Percentiles rank a stretch among this genome's conserved stretches.
These are phyloP conservation scores for Panicum virgatum DNA, from an alignment of 202 grass and related monocot genomes.

Conservation along the genomic window DNA sequence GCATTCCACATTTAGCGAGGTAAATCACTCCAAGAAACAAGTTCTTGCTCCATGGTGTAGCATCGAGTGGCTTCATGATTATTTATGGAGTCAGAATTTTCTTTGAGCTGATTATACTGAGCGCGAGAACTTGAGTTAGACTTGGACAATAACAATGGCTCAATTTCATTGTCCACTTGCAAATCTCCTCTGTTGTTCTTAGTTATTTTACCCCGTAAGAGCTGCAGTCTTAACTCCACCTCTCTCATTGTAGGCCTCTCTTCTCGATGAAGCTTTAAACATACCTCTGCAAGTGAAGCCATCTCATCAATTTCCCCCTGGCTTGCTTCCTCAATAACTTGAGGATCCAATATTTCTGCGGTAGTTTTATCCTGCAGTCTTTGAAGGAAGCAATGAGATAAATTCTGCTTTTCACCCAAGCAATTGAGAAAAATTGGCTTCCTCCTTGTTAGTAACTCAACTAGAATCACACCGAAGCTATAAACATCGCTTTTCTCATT, in stretches of 20 bases:
- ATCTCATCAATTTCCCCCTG: not conserved
- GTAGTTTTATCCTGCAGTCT: not conserved
- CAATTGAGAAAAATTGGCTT: conserved; percentile 30
- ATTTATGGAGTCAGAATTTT: not conserved
- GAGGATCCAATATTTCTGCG: not conserved
- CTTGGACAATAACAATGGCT: not conserved
- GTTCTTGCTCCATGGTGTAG: not conserved
- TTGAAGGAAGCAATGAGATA: not conserved
- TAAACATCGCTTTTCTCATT: conserved; percentile 34
- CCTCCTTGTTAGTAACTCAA: conserved; percentile 30
- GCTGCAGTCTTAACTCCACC: not conserved
- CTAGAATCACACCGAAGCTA: conserved; percentile 23
- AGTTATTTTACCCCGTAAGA: not conserved
- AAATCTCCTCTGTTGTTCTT: not conserved
- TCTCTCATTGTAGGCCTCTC: too few relatives aligned
- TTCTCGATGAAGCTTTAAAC: conserved; percentile 31
- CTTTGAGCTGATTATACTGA: not conserved
- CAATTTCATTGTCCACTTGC: not conserved
- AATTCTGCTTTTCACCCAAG: conserved; percentile 7
- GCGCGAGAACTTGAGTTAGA: not conserved
- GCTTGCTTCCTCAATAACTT: not conserved
- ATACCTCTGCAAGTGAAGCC: conserved; percentile 24
- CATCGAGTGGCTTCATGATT: not conserved
- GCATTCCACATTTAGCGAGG: not conserved
- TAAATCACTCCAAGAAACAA: not conserved